A percentile compares a stretch with the other conserved stretches of the same genome.
Conservation (phyloP, 176 grass and related monocot genomes). For the Neostapfia colusana region DNA sequence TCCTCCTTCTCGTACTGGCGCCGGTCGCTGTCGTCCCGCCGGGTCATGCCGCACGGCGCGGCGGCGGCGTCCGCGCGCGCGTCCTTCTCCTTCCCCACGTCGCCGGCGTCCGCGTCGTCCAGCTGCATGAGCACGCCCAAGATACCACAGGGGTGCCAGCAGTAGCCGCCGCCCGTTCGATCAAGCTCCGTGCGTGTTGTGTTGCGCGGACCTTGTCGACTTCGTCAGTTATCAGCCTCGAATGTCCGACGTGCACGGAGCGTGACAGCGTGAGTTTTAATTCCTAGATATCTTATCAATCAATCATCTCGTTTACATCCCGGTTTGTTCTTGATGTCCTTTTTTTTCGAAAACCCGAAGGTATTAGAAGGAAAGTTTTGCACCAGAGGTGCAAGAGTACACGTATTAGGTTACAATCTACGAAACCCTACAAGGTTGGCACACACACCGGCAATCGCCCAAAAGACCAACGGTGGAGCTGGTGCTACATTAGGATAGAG, state of each 20-base stretch:
- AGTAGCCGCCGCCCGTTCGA: background rate
- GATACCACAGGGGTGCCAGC: conserved; percentile 18
- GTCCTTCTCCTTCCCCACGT: conserved; percentile 53
- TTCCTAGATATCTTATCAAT: background rate
- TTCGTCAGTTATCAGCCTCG: background rate
- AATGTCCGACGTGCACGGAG: background rate
- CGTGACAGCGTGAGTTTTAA: background rate
- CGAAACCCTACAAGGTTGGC: too few relatives aligned
- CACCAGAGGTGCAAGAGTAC: too few relatives aligned
- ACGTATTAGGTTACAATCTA: too few relatives aligned
- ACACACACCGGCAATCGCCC: too few relatives aligned
- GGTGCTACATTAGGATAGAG: too few relatives aligned
- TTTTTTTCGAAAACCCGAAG: too few relatives aligned
- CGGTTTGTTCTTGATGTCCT: background rate
- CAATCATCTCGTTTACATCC: background rate
- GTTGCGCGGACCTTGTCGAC: background rate
- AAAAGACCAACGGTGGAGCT: too few relatives aligned
- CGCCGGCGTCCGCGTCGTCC: conserved; percentile 48
- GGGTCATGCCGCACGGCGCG: conserved; percentile 41
- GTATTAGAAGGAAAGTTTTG: too few relatives aligned
- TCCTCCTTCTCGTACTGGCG: conserved; percentile 54
- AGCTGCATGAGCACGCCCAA: conserved; percentile 60
- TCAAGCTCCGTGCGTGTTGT: background rate
- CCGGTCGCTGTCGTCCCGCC: conserved; percentile 40
- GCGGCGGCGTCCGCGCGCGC: background rate